Evolutionary conservation across 345 rosid species (phyloP).

Genomic region (Hevea brasiliensis): DNA sequence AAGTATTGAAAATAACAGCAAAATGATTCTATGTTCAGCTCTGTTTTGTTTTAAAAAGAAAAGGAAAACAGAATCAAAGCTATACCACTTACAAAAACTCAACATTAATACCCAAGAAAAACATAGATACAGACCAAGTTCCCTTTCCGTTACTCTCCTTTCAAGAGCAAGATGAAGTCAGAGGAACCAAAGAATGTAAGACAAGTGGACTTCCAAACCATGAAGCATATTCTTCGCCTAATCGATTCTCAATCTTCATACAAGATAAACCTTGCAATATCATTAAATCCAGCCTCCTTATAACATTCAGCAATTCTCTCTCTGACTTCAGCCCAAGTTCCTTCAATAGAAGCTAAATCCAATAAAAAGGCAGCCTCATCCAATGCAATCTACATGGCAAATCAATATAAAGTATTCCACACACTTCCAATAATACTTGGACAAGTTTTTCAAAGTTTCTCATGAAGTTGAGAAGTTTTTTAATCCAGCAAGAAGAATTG

Average conservation of each 20-base stretch:
- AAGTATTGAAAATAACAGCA: not conserved
- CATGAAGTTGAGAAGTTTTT: not conserved
- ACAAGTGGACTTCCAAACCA: not conserved
- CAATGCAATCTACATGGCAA: constrained; percentile 51
- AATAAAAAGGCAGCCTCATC: constrained; percentile 84
- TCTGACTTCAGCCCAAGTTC: constrained; percentile 60
- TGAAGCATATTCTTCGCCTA: not conserved
- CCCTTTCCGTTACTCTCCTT: not conserved
- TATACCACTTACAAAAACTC: not conserved
- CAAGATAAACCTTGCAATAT: constrained; percentile 60
- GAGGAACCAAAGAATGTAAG: constrained; percentile 5
- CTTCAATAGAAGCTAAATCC: constrained; percentile 88
- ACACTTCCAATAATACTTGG: not conserved
- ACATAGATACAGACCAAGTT: not conserved
- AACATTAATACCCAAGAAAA: not conserved
- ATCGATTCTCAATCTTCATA: constrained; percentile 45
- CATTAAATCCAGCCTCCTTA: constrained; percentile 58
- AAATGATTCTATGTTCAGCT: too few species aligned
- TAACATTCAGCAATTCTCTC: constrained; percentile 71
- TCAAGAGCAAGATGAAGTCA: not conserved
- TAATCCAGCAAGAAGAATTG: not conserved
- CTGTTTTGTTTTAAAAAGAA: too few species aligned
- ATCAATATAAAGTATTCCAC: constrained; percentile 3
- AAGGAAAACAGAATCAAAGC: not conserved
- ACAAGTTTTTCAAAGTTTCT: not conserved